phyloP scores from a whole-genome alignment of 164 flowering plant genomes.

The Stephania cephalantha region DNA sequence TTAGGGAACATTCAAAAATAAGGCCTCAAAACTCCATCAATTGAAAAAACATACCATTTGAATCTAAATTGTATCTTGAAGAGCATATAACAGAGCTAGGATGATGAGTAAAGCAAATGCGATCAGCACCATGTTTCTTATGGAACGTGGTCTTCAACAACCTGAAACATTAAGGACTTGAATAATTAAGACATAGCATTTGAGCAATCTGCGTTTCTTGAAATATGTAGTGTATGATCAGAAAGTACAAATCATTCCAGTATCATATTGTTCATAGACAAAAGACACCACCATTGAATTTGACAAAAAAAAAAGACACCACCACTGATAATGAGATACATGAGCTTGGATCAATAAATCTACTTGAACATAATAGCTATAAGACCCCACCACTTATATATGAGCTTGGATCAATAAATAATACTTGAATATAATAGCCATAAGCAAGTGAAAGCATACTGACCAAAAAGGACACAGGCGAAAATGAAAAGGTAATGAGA shows the following conservation, averaged over 20 bases:
- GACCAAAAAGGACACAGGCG: neutral
- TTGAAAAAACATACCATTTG: constrained; percentile 50
- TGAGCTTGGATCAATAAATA: neutral
- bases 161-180: constrained; percentile 29
- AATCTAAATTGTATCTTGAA: constrained; percentile 65
- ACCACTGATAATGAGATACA: too few relatives aligned
- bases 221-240: too few relatives aligned
- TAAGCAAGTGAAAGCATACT: neutral
- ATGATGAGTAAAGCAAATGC: constrained; percentile 94
- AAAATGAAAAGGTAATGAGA: neutral
- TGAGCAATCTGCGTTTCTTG: neutral
- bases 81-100: constrained; percentile 93
- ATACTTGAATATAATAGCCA: neutral
- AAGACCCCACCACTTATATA: neutral
- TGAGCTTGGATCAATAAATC: neutral
- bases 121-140: constrained; percentile 91
- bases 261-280: neutral
- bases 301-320: too few relatives aligned
- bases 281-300: too few relatives aligned
- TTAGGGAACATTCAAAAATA: neutral
- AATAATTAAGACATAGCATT: neutral
- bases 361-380: neutral
- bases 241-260: neutral
- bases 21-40: neutral
- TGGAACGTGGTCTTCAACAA: constrained; percentile 90